Evolutionary conservation across 2,329 filamentous ascomycete genomes (phyloP).

Genomic region (Ilyonectria mors-panacis): DNA sequence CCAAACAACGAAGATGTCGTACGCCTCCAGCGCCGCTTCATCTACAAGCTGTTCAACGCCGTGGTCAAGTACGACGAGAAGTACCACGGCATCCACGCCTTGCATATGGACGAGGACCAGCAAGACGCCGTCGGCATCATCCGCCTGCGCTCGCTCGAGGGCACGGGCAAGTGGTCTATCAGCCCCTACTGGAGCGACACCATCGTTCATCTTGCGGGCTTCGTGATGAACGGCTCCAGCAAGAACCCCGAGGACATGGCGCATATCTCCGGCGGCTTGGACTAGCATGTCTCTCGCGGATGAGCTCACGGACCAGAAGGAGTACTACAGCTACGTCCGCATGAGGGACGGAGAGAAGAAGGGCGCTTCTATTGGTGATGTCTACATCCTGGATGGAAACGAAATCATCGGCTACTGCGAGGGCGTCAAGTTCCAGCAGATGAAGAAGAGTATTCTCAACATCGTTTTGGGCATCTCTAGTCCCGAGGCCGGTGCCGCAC

Average conservation of each 20-base stretch:
- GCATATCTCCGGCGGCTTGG: conserved; percentile 18
- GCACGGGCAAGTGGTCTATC: conserved; percentile 2
- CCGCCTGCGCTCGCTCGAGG: background rate
- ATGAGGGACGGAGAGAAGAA: conserved; percentile 6
- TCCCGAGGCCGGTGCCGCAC: too few relatives aligned
- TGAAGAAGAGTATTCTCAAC: too few relatives aligned
- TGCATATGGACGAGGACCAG: conserved; percentile 9
- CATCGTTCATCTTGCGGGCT: conserved; percentile 9
- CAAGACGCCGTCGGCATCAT: conserved; percentile 12
- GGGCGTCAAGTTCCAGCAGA: background rate
- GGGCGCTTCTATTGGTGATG: background rate
- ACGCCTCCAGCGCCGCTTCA: conserved; percentile 8
- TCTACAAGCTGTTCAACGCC: conserved; percentile 17
- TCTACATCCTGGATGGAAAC: background rate
- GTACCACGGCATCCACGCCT: conserved; percentile 12
- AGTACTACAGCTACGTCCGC: conserved; percentile 11
- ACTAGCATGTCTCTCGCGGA: conserved; percentile 8
- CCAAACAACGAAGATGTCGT: background rate
- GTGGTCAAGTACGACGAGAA: conserved; percentile 12
- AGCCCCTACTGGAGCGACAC: conserved; percentile 14
- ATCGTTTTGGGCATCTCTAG: too few relatives aligned
- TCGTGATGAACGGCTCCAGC: conserved; percentile 20
- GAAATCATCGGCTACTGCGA: conserved; percentile 13
- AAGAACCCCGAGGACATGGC: conserved; percentile 3
- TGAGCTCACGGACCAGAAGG: background rate